Evolutionary conservation across 345 rosid genomes (phyloP), one percentile per base, ranked within the genome.

Genomic region (Citrus sp.): DNA sequence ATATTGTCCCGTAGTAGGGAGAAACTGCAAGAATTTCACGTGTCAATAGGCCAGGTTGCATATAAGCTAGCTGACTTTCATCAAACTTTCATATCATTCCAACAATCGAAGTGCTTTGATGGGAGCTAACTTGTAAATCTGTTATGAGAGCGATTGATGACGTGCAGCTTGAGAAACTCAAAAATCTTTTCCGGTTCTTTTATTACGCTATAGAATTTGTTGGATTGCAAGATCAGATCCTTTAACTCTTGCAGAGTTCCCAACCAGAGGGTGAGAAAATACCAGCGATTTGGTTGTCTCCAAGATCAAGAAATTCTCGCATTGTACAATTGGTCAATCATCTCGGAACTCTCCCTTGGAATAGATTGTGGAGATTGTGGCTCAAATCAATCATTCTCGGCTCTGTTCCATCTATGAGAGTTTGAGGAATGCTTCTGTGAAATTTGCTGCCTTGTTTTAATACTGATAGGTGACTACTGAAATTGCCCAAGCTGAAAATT

Each of bases 71-170:
- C 35, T 9, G 2, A 54, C 60, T 49, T 2, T 27, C 32, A 28
- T 54, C 40, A 16, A 56, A 27, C 12, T 85, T 69, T 64, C 81
- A 81, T 83, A 61, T 81, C 76, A 54, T 67, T 73, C 86, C 78
- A 83, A 51, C 32, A 28, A 0, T 58, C 24, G 24, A 85, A 80
- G 63, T 76, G 38, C 1, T 77, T 46, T 6, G 76, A 38, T 3
- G 83, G 85, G 18, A 83, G 38, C 13, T 37, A 12, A 27, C 86
- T 81, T 16, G 16, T 0, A 1, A 83, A 79, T 5, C 35, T 54
- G 24, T 83, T 81, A 5, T 6, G 2, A 18, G 80, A 79, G 61
- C 71, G 63, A 8, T 81, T 78, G 37, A 83, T 62, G 22, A 79
- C 75, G 6, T 5, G 78, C 24, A 82, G 12, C 7, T 62, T 58